Evolutionary conservation across 352 stramenopile species (phyloP), one percentile per base, ranked within the genome.

Genomic region (Phytophthora tentaculata): DNA sequence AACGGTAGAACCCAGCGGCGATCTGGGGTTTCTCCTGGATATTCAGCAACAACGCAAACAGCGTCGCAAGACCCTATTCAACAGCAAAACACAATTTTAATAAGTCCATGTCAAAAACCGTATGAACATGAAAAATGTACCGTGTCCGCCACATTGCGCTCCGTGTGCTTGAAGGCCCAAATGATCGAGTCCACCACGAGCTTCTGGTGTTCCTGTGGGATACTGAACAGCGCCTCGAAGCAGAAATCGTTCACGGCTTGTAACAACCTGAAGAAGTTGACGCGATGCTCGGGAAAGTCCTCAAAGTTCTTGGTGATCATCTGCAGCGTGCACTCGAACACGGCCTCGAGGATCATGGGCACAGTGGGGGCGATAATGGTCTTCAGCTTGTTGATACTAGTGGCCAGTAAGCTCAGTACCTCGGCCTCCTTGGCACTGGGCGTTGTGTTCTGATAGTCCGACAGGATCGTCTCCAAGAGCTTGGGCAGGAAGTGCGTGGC

Each of bases 231-330:
- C 43, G 96, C 94, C 50, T 97, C 84, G 62, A 99, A 99, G 72
- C 96, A 99, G 71, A 99, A 97, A 43, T 95, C 88, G 58, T 98
- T 98, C 45, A 98, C 91, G 7, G 92, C 92, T 68, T 96, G 94
- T 24, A 99, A 81, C 61, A 99, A 94, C 74, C 98, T 97, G 89
- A 99, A 99, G 69, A 99, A 99, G 64, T 97, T 96, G 61, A 99
- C 96, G 57, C 98, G 88, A 75, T 99, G 97, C 73, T 99, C 98
- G 0, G 98, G 97, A 75, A 97, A 99, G 74, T 99, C 97, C 73
- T 99, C 92, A 76, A 99, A 99, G 82, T 99, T 99, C 61, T 91
- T 96, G 7, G 97, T 99, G 74, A 99, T 99, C 97, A 99, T 99
- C 74, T 99, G 91, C 26, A 99, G 82, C 41, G 98, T 99, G 71